A percentile compares a stretch with the other conserved stretches of the same genome.
phyloP scores from a whole-genome alignment of 192 early-diverging fungal species.

The Irineochytrium annulatum region DNA sequence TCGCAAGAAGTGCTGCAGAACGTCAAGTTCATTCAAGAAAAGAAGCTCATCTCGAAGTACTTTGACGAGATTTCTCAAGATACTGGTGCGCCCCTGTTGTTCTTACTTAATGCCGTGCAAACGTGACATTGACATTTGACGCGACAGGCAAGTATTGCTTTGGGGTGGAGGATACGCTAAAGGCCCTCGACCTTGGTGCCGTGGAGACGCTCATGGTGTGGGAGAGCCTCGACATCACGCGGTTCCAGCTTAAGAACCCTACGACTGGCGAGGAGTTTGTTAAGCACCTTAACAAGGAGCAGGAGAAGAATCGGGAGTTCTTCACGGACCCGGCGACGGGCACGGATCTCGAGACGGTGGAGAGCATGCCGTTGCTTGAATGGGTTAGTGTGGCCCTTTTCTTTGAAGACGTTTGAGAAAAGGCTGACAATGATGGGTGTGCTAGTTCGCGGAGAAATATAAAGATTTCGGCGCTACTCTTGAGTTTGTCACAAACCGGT shows the following conservation, averaged over 20 bases:
- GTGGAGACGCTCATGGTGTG: conserved; percentile 98
- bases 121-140: background rate
- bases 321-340: conserved; percentile 63
- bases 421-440: background rate
- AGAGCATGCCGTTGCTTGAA: conserved; percentile 81
- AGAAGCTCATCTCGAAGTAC: conserved; percentile 91
- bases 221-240: conserved; percentile 85
- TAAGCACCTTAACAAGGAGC: conserved; percentile 75
- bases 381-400: conserved; percentile 56
- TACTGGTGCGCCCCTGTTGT: conserved; percentile 39
- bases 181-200: conserved; percentile 94
- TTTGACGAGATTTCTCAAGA: conserved; percentile 97
- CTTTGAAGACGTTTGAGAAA: background rate
- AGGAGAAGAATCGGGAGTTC: conserved; percentile 74
- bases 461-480: conserved; percentile 91
- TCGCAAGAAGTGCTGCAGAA: conserved; percentile 86
- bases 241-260: conserved; percentile 75
- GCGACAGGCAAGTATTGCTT: conserved; percentile 83
- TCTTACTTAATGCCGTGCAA: background rate
- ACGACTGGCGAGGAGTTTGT: conserved; percentile 61
- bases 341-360: conserved; percentile 77
- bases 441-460: conserved; percentile 87
- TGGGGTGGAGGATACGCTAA: conserved; percentile 93
- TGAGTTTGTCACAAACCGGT: conserved; percentile 95
- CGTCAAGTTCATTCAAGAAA: conserved; percentile 99